phyloP scores from a whole-genome alignment of 345 rosid genomes.

The Raphanus raphanistrum region DNA sequence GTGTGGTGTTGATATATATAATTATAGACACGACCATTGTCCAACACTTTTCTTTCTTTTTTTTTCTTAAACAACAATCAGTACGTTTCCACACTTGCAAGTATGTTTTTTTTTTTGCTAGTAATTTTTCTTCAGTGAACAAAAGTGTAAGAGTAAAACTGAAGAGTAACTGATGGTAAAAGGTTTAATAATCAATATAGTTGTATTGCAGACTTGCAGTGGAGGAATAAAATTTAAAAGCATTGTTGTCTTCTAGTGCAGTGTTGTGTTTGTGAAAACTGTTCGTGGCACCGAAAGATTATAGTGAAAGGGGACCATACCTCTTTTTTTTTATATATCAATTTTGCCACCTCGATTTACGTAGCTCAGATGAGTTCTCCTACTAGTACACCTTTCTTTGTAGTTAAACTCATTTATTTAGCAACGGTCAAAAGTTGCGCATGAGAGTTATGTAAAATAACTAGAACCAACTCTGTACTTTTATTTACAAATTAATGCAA shows the following conservation, averaged over 20 bases:
- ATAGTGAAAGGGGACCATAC: conserved; percentile 18
- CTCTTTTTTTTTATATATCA: not conserved
- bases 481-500: not conserved
- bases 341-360: conserved; percentile 31
- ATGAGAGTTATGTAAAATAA: not conserved
- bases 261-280: conserved; percentile 12
- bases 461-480: conserved; percentile 7
- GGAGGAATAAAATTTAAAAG: conserved; percentile 5
- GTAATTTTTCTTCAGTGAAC: not conserved
- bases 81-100: not conserved
- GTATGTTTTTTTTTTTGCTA: too few species aligned
- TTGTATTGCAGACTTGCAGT: not conserved
- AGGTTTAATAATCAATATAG: not conserved
- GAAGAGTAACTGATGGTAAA: not conserved
- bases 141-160: not conserved
- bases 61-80: not conserved
- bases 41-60: not conserved
- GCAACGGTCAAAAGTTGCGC: conserved; percentile 26
- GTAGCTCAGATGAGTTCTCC: conserved; percentile 23
- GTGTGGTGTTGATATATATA: not conserved
- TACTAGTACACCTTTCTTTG: conserved; percentile 5
- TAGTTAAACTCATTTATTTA: conserved; percentile 14
- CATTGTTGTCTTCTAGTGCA: conserved; percentile 23
- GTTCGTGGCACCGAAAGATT: conserved; percentile 31
- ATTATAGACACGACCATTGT: not conserved